Evolutionary conservation across 495 filamentous ascomycete genomes (phyloP).

Genomic region (Podospora bellae-mahoneyi): DNA sequence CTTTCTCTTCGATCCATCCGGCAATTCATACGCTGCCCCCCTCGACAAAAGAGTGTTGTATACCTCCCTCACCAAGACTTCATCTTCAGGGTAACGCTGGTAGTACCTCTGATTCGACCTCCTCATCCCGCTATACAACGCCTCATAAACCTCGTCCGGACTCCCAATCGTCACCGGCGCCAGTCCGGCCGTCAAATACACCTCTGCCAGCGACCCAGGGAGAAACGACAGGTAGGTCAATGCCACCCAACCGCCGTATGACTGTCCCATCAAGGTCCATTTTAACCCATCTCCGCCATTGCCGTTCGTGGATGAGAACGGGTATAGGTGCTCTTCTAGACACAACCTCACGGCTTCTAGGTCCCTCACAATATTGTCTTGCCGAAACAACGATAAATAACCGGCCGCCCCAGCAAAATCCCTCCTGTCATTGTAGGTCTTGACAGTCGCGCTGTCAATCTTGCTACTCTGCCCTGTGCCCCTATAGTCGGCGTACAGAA

Average conservation of each 20-base stretch:
- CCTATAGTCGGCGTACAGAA: constrained; percentile 79
- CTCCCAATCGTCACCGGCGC: constrained; percentile 60
- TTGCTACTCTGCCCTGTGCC: constrained; percentile 79
- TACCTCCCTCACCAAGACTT: constrained; percentile 63
- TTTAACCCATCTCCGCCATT: constrained; percentile 42
- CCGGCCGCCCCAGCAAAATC: constrained; percentile 56
- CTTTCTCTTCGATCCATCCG: not conserved
- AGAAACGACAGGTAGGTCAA: constrained; percentile 75
- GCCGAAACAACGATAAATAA: constrained; percentile 76
- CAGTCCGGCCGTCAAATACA: constrained; percentile 77
- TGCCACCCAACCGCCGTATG: constrained; percentile 82
- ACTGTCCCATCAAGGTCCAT: constrained; percentile 78
- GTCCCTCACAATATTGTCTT: constrained; percentile 82
- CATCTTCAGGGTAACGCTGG: constrained; percentile 69
- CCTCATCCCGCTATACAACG: constrained; percentile 59
- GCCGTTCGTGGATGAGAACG: not conserved
- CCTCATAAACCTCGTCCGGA: constrained; percentile 69
- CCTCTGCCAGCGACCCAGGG: constrained; percentile 67
- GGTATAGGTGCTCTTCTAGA: constrained; percentile 32
- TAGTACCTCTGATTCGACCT: constrained; percentile 67
- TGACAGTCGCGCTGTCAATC: constrained; percentile 54
- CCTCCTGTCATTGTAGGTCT: no score
- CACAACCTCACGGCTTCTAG: constrained; percentile 76
- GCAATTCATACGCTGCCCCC: not conserved
- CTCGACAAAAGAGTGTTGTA: constrained; percentile 45